Base-by-base conservation (phyloP, 495 filamentous ascomycete genomes). In the Aspergillus mulundensis region DNA sequence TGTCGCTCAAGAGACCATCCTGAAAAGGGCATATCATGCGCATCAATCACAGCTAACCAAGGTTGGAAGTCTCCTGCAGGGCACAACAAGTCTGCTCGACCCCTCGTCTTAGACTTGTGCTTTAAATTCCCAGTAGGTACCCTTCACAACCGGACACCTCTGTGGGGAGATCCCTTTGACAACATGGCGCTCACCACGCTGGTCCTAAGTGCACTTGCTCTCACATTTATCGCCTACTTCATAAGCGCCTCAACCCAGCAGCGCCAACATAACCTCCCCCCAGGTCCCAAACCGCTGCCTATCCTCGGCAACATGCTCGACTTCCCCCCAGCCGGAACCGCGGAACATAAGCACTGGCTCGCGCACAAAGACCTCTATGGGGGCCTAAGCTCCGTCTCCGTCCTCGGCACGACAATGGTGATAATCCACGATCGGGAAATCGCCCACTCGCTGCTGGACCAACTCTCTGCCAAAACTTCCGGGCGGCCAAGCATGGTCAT, bases 351-450 rank as follows among this genome's bases (percentile, higher is more conserved):
- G 41, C 52, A 54, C 19, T 54, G 52, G 52, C 6, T 46, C 10
- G 7, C 44, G 7, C 52, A 54, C 16, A 54, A 54, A 14, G 52
- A 46, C 19, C 40, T 1, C 11, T 54, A 54, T 25, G 52, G 52
- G 38, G 41, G 76, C 0, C 72, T 84, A 11, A 82, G 77, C 61
- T 84, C 79, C 14, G 50, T 82, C 3, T 77, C 64, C 2, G 64
- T 79, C 1, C 41, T 78, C 25, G 79, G 77, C 1, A 66, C 73
- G 60, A 75, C 70, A 0, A 64, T 82, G 2, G 61, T 82, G 6
- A 73, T 82, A 45, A 53, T 82, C 36, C 72, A 81, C 41, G 75
- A 81, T 46, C 54, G 57, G 5, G 24, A 67, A 14, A n/a, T 75
- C 2, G 76, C 75, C 0, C 47, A 70, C 24, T 74, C 81, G 23